Evolutionary conservation across 176 grass and related monocot genomes (phyloP).

Genomic region (Thalia dealbata): DNA sequence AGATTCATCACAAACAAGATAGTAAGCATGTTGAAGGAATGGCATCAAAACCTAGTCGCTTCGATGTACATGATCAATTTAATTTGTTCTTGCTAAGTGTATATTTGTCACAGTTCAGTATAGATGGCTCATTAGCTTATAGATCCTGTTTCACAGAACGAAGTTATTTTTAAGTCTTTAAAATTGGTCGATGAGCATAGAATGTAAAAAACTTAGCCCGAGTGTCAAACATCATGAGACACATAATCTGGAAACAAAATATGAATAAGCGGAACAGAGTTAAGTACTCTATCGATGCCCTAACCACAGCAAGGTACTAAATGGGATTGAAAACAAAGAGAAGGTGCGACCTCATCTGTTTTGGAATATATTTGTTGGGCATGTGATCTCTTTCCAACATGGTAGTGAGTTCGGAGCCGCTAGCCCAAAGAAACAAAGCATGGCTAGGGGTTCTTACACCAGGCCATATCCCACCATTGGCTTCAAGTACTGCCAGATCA

Average conservation of each 20-base stretch:
- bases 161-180: too few species aligned
- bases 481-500: constrained; percentile 32
- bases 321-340: neutral
- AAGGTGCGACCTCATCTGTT: constrained; percentile 13
- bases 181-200: too few species aligned
- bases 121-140: neutral
- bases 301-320: neutral
- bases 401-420: constrained; percentile 31
- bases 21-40: neutral
- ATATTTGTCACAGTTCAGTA: neutral
- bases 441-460: constrained; percentile 28
- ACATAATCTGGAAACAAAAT: neutral
- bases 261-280: neutral
- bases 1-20: neutral
- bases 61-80: neutral
- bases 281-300: neutral
- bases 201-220: neutral
- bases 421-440: constrained; percentile 30
- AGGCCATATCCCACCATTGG: constrained; percentile 31
- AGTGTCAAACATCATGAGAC: neutral
- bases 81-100: neutral
- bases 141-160: neutral
- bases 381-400: constrained; percentile 31
- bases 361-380: constrained; percentile 21
- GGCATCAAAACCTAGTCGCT: neutral